A percentile compares a stretch with the other conserved stretches of the same genome.
Conservation (phyloP, 2,329 filamentous ascomycete genomes). For the Neopestalotiopsis sp. region DNA sequence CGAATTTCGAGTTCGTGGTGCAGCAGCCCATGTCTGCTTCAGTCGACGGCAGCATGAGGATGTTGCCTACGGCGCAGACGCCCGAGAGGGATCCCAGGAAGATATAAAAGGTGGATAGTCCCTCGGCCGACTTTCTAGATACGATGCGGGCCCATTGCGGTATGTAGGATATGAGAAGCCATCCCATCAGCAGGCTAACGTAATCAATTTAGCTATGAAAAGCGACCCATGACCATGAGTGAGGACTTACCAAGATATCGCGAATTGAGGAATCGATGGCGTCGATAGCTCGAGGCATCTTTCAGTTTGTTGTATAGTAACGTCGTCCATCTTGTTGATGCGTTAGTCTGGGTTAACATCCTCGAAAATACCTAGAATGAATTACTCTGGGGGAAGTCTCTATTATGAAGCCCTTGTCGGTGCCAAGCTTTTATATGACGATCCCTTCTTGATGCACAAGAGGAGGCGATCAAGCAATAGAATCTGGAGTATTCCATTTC, state of each 20-base stretch:
- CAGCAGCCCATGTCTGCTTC: conserved; percentile 28
- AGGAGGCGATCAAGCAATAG: background rate
- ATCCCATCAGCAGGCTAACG: conserved; percentile 11
- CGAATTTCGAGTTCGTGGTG: conserved; percentile 23
- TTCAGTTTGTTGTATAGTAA: background rate
- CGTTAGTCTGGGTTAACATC: background rate
- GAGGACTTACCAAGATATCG: conserved; percentile 6
- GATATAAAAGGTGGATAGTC: conserved; percentile 17
- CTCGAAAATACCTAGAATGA: background rate
- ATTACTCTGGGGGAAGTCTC: background rate
- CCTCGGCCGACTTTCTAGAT: conserved; percentile 13
- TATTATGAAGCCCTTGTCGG: background rate
- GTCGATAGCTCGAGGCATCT: conserved; percentile 1
- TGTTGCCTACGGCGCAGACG: conserved; percentile 19
- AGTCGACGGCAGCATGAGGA: conserved; percentile 26
- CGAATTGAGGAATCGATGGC: conserved; percentile 5
- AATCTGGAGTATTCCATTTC: background rate
- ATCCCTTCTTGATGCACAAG: background rate
- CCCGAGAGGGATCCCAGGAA: conserved; percentile 14
- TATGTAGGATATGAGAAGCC: conserved; percentile 14
- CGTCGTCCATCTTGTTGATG: background rate
- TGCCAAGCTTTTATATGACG: background rate
- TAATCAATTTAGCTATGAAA: background rate
- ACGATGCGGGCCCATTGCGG: conserved; percentile 17
- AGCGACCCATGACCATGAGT: background rate